These are phyloP conservation scores for Erodium texanum DNA, from an alignment of 441 rosid genomes.

Conservation along the genomic window DNA sequence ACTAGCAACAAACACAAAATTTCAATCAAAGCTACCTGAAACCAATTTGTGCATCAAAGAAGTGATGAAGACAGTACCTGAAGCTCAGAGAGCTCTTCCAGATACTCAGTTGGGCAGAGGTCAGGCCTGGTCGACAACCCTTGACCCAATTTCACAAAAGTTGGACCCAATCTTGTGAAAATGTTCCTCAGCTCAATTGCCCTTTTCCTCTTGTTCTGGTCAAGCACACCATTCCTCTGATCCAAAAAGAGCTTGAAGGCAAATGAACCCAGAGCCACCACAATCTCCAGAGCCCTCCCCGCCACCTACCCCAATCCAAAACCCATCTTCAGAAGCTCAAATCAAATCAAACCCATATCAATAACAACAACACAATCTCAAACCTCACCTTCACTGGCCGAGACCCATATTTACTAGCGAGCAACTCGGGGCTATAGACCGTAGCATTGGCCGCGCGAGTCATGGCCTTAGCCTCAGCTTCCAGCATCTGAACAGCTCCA, in stretches of 20 bases:
- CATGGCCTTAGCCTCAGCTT: slow-evolving; percentile 66
- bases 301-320: slow-evolving; percentile 35
- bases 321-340: background rate
- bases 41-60: background rate
- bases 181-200: slow-evolving; percentile 52
- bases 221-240: slow-evolving; percentile 47
- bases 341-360: background rate
- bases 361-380: background rate
- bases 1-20: background rate
- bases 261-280: slow-evolving; percentile 55
- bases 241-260: slow-evolving; percentile 56
- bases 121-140: slow-evolving; percentile 93
- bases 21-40: background rate
- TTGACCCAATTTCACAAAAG: slow-evolving; percentile 91
- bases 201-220: slow-evolving; percentile 58
- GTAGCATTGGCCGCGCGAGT: slow-evolving; percentile 73
- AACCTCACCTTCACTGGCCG: slow-evolving; percentile 56
- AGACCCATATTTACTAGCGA: slow-evolving; percentile 51
- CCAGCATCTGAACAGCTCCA: slow-evolving; percentile 19
- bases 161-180: slow-evolving; percentile 79
- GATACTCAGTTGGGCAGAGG: slow-evolving; percentile 85
- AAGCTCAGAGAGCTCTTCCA: slow-evolving; percentile 81
- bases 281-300: slow-evolving; percentile 60
- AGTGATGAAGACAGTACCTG: slow-evolving; percentile 40
- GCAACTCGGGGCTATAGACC: slow-evolving; percentile 53